Evolutionary conservation across 192 early-diverging fungal genomes (phyloP).

Genomic region (Physocladia obscura): DNA sequence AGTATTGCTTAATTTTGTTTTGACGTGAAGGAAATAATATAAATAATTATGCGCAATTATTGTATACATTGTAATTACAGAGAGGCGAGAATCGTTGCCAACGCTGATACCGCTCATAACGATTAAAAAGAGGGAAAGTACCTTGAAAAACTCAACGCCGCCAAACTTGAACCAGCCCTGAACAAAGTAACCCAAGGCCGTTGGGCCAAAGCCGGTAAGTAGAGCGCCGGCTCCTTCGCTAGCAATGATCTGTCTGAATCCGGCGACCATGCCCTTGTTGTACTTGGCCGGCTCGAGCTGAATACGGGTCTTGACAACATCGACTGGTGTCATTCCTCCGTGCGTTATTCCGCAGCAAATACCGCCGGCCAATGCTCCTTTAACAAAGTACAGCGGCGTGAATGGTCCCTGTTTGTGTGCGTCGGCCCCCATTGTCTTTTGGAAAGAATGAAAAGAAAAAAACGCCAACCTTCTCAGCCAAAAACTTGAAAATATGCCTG

Average conservation of each 20-base stretch:
- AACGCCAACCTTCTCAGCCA: conserved; percentile 3
- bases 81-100: too few relatives aligned
- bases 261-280: conserved; percentile 42
- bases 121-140: conserved; percentile 44
- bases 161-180: conserved; percentile 90
- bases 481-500: too few relatives aligned
- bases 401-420: conserved; percentile 22
- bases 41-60: too few relatives aligned
- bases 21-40: too few relatives aligned
- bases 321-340: conserved; percentile 54
- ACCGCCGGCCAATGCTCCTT: conserved; percentile 40
- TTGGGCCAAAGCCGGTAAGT: conserved; percentile 76
- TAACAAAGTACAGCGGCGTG: conserved; percentile 24
- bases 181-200: conserved; percentile 78
- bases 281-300: conserved; percentile 55
- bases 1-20: too few relatives aligned
- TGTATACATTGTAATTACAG: too few relatives aligned
- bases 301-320: conserved; percentile 77
- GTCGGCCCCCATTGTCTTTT: background rate
- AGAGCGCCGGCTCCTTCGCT: conserved; percentile 73
- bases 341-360: conserved; percentile 49
- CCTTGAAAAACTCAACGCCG: conserved; percentile 88
- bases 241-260: conserved; percentile 45
- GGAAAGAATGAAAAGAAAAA: conserved; percentile 4
- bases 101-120: too few relatives aligned